Conservation (phyloP, 768 basidiomycete genomes). For the Xerocomellus intermedius region DNA sequence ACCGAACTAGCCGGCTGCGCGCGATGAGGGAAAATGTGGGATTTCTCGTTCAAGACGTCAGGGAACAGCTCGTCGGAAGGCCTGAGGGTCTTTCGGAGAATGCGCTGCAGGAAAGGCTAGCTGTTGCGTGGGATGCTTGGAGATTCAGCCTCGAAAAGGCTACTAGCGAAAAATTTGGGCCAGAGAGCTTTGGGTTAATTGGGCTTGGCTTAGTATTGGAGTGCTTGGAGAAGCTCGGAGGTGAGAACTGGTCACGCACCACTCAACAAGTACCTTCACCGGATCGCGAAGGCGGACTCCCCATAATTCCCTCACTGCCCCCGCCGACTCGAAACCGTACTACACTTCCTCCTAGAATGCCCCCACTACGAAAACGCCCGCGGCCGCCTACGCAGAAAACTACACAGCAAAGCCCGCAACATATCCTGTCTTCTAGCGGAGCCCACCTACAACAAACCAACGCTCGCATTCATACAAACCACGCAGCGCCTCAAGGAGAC, state of each 20-base stretch:
- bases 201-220: slow-evolving; percentile 59
- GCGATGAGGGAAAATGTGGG: neutral
- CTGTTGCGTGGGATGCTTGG: slow-evolving; percentile 16
- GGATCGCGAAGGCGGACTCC: no score
- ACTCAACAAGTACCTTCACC: no score
- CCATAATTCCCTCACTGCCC: no score
- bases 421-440: no score
- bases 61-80: slow-evolving; percentile 5
- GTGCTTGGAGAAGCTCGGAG: slow-evolving; percentile 44
- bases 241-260: neutral
- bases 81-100: slow-evolving; percentile 20
- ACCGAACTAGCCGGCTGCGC: neutral
- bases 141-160: slow-evolving; percentile 16
- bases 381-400: no score
- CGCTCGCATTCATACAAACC: no score
- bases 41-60: neutral
- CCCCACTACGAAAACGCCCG: no score
- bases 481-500: no score
- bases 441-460: no score
- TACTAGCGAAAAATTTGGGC: slow-evolving; percentile 38
- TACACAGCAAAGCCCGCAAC: no score
- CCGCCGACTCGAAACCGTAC: no score
- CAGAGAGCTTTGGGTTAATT: slow-evolving; percentile 65
- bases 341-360: no score
- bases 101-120: slow-evolving; percentile 40